Percentiles rank a stretch among this genome's conserved stretches.
Evolutionary conservation across 1,139 yeast genomes (phyloP).

Genomic region (Geotrichum siamense): DNA sequence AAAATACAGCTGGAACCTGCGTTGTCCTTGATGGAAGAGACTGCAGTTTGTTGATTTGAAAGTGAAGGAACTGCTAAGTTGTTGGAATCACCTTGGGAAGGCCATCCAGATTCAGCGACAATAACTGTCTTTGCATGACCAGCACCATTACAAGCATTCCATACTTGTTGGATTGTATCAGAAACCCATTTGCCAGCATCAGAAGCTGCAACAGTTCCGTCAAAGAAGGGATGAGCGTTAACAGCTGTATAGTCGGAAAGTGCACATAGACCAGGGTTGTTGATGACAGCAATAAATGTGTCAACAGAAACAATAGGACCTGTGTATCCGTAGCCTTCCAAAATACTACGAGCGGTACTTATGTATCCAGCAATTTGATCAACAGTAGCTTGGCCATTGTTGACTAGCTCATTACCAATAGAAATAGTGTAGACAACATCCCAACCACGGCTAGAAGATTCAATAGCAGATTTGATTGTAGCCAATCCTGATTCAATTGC

Average conservation of each 20-base stretch:
- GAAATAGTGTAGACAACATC: slow-evolving; percentile 62
- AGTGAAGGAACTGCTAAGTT: slow-evolving; percentile 64
- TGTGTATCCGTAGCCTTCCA: slow-evolving; percentile 38
- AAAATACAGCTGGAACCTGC: slow-evolving; percentile 56
- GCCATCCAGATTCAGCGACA: slow-evolving; percentile 89
- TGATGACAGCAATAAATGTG: slow-evolving; percentile 61
- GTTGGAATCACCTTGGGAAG: slow-evolving; percentile 62
- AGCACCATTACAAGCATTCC: slow-evolving; percentile 34
- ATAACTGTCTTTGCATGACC: slow-evolving; percentile 53
- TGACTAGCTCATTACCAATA: slow-evolving; percentile 84
- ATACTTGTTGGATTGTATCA: slow-evolving; percentile 58
- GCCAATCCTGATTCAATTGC: slow-evolving; percentile 37
- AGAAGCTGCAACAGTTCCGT: slow-evolving; percentile 55
- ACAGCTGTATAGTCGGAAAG: slow-evolving; percentile 76
- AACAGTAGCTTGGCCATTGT: slow-evolving; percentile 56
- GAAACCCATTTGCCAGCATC: slow-evolving; percentile 70
- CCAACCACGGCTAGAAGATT: slow-evolving; percentile 45
- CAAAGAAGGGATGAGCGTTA: slow-evolving; percentile 87
- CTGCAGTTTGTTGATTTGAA: slow-evolving; percentile 57
- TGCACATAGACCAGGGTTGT: slow-evolving; percentile 68
- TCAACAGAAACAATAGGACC: slow-evolving; percentile 16
- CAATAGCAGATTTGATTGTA: slow-evolving; percentile 25
- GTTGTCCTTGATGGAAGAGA: slow-evolving; percentile 47
- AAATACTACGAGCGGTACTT: slow-evolving; percentile 46
- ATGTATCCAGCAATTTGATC: slow-evolving; percentile 52